These are phyloP conservation scores for Pachyrhizus erosus DNA, from an alignment of 306 rosid species.

Conservation along the genomic window DNA sequence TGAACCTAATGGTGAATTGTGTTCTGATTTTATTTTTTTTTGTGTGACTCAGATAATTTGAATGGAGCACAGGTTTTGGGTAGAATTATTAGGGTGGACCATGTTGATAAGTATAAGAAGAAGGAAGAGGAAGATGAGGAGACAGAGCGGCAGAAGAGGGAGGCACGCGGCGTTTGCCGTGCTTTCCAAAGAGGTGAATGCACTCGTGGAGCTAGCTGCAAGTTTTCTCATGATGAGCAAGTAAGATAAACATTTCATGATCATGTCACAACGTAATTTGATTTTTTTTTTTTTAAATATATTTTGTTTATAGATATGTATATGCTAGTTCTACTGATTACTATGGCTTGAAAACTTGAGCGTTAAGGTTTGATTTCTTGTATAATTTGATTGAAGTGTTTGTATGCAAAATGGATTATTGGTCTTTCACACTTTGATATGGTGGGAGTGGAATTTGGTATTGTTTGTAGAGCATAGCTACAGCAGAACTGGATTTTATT, in stretches of 20 bases:
- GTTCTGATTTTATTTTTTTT: slow-evolving; percentile 9
- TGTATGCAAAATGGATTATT: not conserved
- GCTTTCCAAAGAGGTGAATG: slow-evolving; percentile 94
- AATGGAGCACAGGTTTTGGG: slow-evolving; percentile 89
- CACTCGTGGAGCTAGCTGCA: slow-evolving; percentile 90
- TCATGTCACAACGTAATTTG: slow-evolving; percentile 3
- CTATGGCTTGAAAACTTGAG: slow-evolving; percentile 16
- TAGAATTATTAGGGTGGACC: slow-evolving; percentile 88
- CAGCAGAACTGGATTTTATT: not conserved
- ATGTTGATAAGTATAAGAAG: slow-evolving; percentile 81
- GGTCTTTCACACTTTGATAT: slow-evolving; percentile 1
- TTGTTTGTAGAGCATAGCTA: not conserved
- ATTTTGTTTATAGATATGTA: not conserved
- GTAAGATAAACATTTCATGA: slow-evolving; percentile 48
- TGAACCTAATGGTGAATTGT: not conserved
- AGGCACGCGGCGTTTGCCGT: slow-evolving; percentile 93
- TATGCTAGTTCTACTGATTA: not conserved
- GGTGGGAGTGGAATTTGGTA: not conserved
- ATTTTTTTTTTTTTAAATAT: not conserved
- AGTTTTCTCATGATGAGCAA: slow-evolving; percentile 88
- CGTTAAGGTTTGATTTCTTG: not conserved
- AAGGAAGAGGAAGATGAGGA: slow-evolving; percentile 96
- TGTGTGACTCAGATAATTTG: slow-evolving; percentile 67
- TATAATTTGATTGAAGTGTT: not conserved
- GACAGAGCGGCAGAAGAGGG: slow-evolving; percentile 75